These are phyloP conservation scores for Mortierella claussenii DNA, from an alignment of 192 early-diverging fungal genomes.

Conservation along the genomic window DNA sequence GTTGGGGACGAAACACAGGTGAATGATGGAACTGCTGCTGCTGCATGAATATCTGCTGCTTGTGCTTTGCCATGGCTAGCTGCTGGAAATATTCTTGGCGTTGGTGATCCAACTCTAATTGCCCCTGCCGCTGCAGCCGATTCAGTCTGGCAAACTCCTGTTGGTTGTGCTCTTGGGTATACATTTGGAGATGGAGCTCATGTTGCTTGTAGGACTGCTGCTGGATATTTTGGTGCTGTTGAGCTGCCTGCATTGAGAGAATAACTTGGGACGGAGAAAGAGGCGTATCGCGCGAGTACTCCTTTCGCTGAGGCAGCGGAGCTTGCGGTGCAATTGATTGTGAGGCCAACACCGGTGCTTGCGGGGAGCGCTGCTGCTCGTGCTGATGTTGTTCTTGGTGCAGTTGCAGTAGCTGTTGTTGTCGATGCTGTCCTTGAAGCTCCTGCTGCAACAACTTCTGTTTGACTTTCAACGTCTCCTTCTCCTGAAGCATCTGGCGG, in stretches of 20 bases:
- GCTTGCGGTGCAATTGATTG: background rate
- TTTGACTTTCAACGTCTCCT: constrained; percentile 14
- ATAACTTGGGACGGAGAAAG: constrained; percentile 20
- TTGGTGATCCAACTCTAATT: constrained; percentile 19
- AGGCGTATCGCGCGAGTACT: background rate
- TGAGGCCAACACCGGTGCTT: constrained; percentile 19
- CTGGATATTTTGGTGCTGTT: constrained; percentile 21
- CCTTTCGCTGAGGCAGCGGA: background rate
- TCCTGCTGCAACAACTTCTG: constrained; percentile 3
- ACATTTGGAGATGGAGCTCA: constrained; percentile 32
- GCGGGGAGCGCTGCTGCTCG: background rate
- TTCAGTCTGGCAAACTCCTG: constrained; percentile 27
- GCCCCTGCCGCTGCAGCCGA: constrained; percentile 25
- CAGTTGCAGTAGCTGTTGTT: constrained; percentile 4
- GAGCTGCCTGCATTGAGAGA: constrained; percentile 20
- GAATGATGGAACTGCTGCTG: constrained; percentile 15
- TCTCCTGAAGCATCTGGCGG: constrained; percentile 29
- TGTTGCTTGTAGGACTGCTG: constrained; percentile 28
- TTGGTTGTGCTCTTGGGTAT: constrained; percentile 41
- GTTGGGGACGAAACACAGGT: constrained; percentile 3
- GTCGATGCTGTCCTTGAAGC: background rate
- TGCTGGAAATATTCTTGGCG: constrained; percentile 34
- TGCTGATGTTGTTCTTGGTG: background rate
- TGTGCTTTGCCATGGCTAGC: constrained; percentile 35
- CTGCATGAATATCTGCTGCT: constrained; percentile 38